Evolutionary conservation across 768 basidiomycete species (phyloP).

Genomic region (Kwoniella botswanensis): DNA sequence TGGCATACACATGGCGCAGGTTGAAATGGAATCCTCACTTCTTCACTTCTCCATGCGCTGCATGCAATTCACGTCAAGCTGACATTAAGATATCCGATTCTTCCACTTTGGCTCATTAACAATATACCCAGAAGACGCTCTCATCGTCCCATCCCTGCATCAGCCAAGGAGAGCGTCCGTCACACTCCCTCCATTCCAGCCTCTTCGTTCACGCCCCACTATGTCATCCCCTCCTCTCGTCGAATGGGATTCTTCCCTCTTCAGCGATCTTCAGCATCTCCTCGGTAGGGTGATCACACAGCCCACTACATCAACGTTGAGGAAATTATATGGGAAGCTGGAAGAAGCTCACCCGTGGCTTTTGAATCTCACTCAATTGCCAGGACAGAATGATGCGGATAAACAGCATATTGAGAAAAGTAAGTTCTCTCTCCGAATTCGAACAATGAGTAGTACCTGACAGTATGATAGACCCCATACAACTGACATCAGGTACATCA

Average conservation of each 20-base stretch:
- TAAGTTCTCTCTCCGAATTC: slow-evolving; percentile 11
- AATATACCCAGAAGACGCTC: slow-evolving; percentile 11
- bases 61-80: neutral
- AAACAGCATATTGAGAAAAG: slow-evolving; percentile 45
- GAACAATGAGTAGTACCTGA: neutral
- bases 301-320: slow-evolving; percentile 42
- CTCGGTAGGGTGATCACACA: slow-evolving; percentile 36
- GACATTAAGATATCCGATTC: neutral
- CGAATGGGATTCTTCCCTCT: slow-evolving; percentile 48
- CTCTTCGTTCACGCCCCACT: neutral
- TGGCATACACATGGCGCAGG: neutral
- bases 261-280: slow-evolving; percentile 46
- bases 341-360: slow-evolving; percentile 52
- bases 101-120: neutral
- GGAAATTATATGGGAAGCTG: slow-evolving; percentile 37
- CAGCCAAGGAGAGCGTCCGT: slow-evolving; percentile 4
- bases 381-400: slow-evolving; percentile 41
- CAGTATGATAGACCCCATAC: slow-evolving; percentile 32
- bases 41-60: neutral
- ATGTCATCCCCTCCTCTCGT: slow-evolving; percentile 26
- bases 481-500: slow-evolving; percentile 33
- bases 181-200: neutral
- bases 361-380: slow-evolving; percentile 31
- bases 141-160: neutral
- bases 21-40: neutral